These are phyloP conservation scores for Umbelopsis vinacea DNA, from an alignment of 192 early-diverging fungal species.

Conservation along the genomic window DNA sequence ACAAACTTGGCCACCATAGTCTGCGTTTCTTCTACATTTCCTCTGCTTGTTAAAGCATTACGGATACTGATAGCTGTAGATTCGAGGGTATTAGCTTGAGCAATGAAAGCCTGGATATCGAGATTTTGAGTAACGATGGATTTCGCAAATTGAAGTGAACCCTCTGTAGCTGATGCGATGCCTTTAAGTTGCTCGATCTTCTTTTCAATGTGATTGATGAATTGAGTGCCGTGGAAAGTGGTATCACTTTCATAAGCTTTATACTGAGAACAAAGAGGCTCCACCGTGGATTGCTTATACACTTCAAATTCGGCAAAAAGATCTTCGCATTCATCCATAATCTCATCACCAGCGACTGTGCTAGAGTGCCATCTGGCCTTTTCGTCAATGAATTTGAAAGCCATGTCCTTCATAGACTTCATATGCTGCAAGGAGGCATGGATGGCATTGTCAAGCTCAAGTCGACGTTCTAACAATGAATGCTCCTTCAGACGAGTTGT, in stretches of 20 bases:
- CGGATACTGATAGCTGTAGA: not conserved
- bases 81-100: slow-evolving; percentile 16
- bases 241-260: slow-evolving; percentile 18
- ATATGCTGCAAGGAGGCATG: not conserved
- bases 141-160: slow-evolving; percentile 30
- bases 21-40: not conserved
- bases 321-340: slow-evolving; percentile 4
- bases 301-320: slow-evolving; percentile 14
- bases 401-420: not conserved
- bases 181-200: slow-evolving; percentile 17
- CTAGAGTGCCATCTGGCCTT: slow-evolving; percentile 30
- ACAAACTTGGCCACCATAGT: not conserved
- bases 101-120: slow-evolving; percentile 26
- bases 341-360: not conserved
- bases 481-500: slow-evolving; percentile 10
- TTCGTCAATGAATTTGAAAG: slow-evolving; percentile 29
- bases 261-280: slow-evolving; percentile 11
- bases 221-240: slow-evolving; percentile 10
- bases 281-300: not conserved
- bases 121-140: slow-evolving; percentile 30
- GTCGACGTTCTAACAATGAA: not conserved
- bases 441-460: slow-evolving; percentile 2
- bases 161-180: not conserved
- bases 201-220: slow-evolving; percentile 13
- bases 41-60: not conserved